A percentile compares a stretch with the other conserved stretches of the same genome.
Conservation (phyloP, 2,329 filamentous ascomycete species). For the Arthrinium puccinioides region DNA sequence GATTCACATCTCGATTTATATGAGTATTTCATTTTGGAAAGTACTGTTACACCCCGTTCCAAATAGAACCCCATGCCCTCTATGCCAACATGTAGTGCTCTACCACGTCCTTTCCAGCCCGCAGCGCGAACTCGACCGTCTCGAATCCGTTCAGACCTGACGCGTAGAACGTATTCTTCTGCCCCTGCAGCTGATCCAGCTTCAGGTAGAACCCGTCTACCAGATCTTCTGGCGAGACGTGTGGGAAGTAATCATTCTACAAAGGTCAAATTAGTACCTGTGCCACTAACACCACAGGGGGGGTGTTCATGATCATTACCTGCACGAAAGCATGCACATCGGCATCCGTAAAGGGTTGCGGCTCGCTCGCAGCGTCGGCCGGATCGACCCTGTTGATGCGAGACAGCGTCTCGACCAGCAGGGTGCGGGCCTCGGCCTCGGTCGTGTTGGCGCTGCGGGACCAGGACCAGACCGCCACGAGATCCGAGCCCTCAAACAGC, state of each 20-base stretch:
- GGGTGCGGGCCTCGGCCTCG: not conserved
- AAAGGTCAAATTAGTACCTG: no score
- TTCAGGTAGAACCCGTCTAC: not conserved
- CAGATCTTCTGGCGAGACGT: not conserved
- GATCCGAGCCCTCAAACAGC: not conserved
- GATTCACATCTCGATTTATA: no score
- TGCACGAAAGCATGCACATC: not conserved
- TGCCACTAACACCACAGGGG: no score
- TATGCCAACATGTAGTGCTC: not conserved
- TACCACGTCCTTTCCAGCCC: not conserved
- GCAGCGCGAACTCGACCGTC: constrained; percentile 1
- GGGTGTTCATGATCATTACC: no score
- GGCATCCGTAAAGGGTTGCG: not conserved
- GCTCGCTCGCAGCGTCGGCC: not conserved
- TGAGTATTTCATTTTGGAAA: no score
- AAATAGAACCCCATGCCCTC: no score
- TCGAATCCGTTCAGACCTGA: not conserved
- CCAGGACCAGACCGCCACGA: not conserved
- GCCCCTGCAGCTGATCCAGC: not conserved
- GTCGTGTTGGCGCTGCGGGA: not conserved
- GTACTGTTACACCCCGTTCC: no score
- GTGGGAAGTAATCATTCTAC: not conserved
- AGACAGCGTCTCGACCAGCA: not conserved
- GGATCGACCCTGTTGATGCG: not conserved
- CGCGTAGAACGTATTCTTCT: not conserved